Conservation (phyloP, 2,329 filamentous ascomycete species). For the Colletotrichum lini region DNA sequence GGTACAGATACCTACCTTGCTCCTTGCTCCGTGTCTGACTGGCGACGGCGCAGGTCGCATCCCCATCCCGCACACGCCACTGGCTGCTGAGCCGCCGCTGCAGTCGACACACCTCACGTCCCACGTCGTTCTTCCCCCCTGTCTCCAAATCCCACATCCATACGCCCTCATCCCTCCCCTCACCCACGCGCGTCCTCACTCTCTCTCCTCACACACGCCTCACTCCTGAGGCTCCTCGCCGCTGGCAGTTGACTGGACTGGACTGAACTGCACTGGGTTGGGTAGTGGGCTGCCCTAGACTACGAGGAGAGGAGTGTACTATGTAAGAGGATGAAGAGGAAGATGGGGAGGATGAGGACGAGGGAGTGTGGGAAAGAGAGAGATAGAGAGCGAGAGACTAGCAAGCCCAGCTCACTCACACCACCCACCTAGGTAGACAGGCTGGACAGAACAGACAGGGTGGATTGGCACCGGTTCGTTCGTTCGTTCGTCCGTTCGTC, state of each 20-base stretch:
- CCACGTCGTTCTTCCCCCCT: conserved; percentile 12
- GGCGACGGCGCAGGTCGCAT: background rate
- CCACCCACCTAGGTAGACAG: background rate
- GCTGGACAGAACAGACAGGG: conserved; percentile 21
- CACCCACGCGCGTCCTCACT: conserved; percentile 4
- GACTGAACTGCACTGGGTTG: conserved; percentile 15
- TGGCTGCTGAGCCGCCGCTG: conserved; percentile 36
- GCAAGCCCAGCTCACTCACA: conserved; percentile 2
- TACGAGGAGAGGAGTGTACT: background rate
- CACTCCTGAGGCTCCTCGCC: conserved; percentile 28
- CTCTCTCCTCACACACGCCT: conserved; percentile 14
- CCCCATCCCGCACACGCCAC: conserved; percentile 25
- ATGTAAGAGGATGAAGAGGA: background rate
- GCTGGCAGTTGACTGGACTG: conserved; percentile 20
- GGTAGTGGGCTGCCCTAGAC: background rate
- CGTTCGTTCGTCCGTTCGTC: conserved; percentile 34
- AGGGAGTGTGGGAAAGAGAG: background rate
- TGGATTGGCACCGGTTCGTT: conserved; percentile 39
- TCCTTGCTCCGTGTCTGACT: conserved; percentile 7
- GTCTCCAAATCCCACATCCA: background rate
- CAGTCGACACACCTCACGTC: conserved; percentile 7
- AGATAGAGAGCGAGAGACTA: background rate
- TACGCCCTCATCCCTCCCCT: background rate
- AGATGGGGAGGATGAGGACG: too few relatives aligned
- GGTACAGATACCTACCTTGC: conserved; percentile 5